phyloP scores from a whole-genome alignment of 1,284 basidiomycete species.

The Chalciporus sp. region DNA sequence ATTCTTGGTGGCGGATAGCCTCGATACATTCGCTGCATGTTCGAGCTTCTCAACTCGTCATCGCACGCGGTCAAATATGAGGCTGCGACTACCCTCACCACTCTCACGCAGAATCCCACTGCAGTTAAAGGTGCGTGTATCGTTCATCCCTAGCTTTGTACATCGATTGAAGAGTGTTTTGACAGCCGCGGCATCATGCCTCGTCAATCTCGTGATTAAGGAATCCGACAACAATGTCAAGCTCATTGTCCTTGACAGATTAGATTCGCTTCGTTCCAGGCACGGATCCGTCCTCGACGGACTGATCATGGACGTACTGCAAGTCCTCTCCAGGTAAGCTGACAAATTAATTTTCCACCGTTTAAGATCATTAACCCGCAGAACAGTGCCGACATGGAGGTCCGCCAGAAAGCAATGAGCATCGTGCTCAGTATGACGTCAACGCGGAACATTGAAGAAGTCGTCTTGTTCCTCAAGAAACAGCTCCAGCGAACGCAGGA shows the following conservation, averaged over 20 bases:
- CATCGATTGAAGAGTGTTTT: background rate
- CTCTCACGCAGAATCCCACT: conserved; percentile 93
- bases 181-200: conserved; percentile 84
- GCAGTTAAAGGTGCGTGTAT: conserved; percentile 82
- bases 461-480: conserved; percentile 96
- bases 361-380: background rate
- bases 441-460: conserved; percentile 96
- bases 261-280: conserved; percentile 82
- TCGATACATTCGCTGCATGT: conserved; percentile 92
- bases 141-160: background rate
- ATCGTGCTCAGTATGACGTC: conserved; percentile 95
- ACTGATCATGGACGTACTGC: conserved; percentile 95
- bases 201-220: conserved; percentile 91
- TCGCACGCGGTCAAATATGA: conserved; percentile 98
- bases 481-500: conserved; percentile 94
- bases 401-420: conserved; percentile 88
- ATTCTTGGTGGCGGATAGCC: conserved; percentile 48
- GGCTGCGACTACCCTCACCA: conserved; percentile 93
- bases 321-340: conserved; percentile 78
- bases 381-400: conserved; percentile 91
- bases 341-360: background rate
- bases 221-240: conserved; percentile 99
- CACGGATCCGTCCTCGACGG: conserved; percentile 93
- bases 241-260: conserved; percentile 94
- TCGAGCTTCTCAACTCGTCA: conserved; percentile 89